Percentiles rank a stretch among this genome's conserved stretches.
Evolutionary conservation across 140 eudicot species (phyloP).

Genomic region (Senecio squalidus): DNA sequence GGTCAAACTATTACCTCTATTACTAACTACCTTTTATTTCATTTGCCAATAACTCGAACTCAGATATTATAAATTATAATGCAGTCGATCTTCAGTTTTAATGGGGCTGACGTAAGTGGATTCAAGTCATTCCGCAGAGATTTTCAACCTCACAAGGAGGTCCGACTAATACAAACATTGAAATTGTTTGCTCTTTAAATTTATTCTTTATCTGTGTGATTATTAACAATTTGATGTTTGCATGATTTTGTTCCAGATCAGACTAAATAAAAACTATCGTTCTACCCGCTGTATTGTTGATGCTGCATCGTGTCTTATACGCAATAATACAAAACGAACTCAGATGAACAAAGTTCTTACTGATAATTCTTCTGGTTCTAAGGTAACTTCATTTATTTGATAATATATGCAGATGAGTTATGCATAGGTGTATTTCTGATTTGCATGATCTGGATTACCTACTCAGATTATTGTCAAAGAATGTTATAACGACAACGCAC

Average conservation of each 20-base stretch:
- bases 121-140: slow-evolving; percentile 89
- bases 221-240: slow-evolving; percentile 2
- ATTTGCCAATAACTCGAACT: background rate
- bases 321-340: slow-evolving; percentile 66
- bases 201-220: background rate
- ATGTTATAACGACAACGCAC: slow-evolving; percentile 85
- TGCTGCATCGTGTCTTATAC: slow-evolving; percentile 86
- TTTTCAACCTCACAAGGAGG: slow-evolving; percentile 87
- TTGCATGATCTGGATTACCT: slow-evolving; percentile 13
- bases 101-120: slow-evolving; percentile 85
- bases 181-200: background rate
- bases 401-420: background rate
- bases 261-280: slow-evolving; percentile 80
- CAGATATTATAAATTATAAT: slow-evolving; percentile 14
- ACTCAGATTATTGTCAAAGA: slow-evolving; percentile 77
- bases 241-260: slow-evolving; percentile 39
- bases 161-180: slow-evolving; percentile 18
- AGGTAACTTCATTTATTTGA: slow-evolving; percentile 43
- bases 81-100: slow-evolving; percentile 97
- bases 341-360: slow-evolving; percentile 60
- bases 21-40: slow-evolving; percentile 2
- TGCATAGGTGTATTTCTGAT: slow-evolving; percentile 5
- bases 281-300: slow-evolving; percentile 94
- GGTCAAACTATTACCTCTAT: background rate
- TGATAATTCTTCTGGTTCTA: slow-evolving; percentile 85